Conservation (phyloP, 768 basidiomycete species). For the Trametes meyenii region DNA sequence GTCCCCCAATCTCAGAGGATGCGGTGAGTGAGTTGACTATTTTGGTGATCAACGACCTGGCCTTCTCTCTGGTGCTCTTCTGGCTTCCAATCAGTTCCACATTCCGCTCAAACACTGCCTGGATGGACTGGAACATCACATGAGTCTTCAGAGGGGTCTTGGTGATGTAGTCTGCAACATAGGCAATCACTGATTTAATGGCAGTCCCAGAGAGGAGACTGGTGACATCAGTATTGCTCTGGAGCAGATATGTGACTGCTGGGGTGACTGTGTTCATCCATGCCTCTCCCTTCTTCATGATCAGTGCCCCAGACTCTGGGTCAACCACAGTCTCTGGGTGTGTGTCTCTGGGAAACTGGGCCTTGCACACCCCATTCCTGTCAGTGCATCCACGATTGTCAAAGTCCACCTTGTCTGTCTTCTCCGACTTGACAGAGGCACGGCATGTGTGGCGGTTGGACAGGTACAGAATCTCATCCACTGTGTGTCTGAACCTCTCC, state of each 20-base stretch:
- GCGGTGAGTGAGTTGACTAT: constrained; percentile 12
- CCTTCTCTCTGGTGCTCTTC: neutral
- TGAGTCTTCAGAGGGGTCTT: neutral
- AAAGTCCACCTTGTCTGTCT: no score
- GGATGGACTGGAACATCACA: constrained; percentile 3
- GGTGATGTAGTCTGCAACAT: neutral
- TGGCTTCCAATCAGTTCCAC: neutral
- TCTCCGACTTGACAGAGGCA: neutral
- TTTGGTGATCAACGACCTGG: constrained; percentile 4
- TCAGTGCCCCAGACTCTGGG: neutral
- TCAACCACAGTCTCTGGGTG: neutral
- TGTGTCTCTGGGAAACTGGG: neutral
- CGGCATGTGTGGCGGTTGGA: neutral
- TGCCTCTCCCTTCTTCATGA: constrained; percentile 3
- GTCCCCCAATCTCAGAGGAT: constrained; percentile 15
- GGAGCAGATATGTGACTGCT: neutral
- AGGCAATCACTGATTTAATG: constrained; percentile 1
- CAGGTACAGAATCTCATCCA: neutral
- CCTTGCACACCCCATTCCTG: neutral
- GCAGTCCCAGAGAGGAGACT: constrained; percentile 6
- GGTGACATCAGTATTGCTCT: neutral
- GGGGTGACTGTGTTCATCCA: constrained; percentile 9
- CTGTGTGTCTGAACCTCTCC: neutral
- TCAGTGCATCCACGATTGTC: neutral
- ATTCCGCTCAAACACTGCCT: constrained; percentile 1